Evolutionary conservation across 1,284 basidiomycete species (phyloP).

Genomic region (Austroboletus niveus): DNA sequence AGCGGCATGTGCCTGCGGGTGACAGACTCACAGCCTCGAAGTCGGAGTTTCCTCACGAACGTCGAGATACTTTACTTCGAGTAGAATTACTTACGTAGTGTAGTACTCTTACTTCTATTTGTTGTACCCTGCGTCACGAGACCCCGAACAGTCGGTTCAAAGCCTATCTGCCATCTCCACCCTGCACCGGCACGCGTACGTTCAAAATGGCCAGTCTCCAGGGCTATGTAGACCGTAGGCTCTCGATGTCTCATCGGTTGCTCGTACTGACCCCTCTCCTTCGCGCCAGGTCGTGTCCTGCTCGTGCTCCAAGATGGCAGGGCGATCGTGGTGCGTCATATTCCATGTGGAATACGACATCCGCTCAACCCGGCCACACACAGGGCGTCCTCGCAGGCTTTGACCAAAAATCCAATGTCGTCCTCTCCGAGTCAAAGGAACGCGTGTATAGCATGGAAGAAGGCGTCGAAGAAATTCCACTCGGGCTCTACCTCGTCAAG

Average conservation of each 20-base stretch:
- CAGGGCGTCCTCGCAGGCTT: conserved; percentile 88
- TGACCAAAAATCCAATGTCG: conserved; percentile 92
- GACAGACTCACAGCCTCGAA: too few relatives aligned
- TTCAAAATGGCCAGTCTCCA: conserved; percentile 74
- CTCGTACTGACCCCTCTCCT: conserved; percentile 7
- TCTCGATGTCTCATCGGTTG: neutral
- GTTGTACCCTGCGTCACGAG: too few relatives aligned
- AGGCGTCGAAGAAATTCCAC: conserved; percentile 90
- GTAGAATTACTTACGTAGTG: too few relatives aligned
- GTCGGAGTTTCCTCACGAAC: too few relatives aligned
- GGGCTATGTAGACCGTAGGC: conserved; percentile 80
- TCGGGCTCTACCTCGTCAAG: conserved; percentile 97
- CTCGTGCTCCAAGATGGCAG: conserved; percentile 91
- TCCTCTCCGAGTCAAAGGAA: conserved; percentile 88
- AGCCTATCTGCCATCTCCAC: too few relatives aligned
- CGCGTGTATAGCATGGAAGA: conserved; percentile 88
- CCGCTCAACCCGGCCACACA: conserved; percentile 11
- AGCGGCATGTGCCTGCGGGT: too few relatives aligned
- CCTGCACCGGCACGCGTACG: conserved; percentile 9
- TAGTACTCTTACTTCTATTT: too few relatives aligned
- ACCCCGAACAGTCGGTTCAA: too few relatives aligned
- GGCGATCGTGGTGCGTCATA: conserved; percentile 64
- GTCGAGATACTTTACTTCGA: too few relatives aligned
- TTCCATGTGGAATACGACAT: neutral
- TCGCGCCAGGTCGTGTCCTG: conserved; percentile 60